Percentiles rank a stretch among this genome's conserved stretches.
These are phyloP conservation scores for Microcyclospora pomicola DNA, from an alignment of 2,329 filamentous ascomycete species.

Conservation along the genomic window DNA sequence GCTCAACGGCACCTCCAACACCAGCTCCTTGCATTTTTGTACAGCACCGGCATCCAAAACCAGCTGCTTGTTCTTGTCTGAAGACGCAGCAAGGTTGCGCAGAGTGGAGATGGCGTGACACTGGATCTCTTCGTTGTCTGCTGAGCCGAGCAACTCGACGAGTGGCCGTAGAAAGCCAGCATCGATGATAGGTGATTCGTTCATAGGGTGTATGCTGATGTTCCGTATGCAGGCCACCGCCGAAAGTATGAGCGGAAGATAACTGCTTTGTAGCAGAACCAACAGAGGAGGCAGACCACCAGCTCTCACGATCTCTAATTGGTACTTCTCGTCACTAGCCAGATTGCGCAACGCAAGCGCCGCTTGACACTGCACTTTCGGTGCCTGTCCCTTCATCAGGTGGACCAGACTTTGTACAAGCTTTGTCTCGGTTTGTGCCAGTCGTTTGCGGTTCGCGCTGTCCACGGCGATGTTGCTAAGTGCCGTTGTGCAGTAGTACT, in stretches of 20 bases:
- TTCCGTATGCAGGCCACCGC: conserved; percentile 97
- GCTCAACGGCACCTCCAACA: conserved; percentile 80
- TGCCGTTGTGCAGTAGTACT: conserved; percentile 98
- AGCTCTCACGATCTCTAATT: conserved; percentile 88
- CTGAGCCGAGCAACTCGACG: conserved; percentile 85
- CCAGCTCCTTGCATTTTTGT: conserved; percentile 95
- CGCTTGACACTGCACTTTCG: conserved; percentile 96
- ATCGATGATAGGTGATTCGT: conserved; percentile 97
- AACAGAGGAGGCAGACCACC: conserved; percentile 75
- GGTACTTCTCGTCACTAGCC: conserved; percentile 96
- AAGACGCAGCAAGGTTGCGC: conserved; percentile 88
- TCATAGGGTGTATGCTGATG: conserved; percentile 94
- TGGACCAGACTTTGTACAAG: conserved; percentile 89
- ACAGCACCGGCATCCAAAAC: conserved; percentile 92
- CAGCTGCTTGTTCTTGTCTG: conserved; percentile 94
- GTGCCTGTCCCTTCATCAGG: conserved; percentile 92
- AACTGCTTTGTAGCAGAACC: conserved; percentile 83
- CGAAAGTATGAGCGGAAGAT: conserved; percentile 87
- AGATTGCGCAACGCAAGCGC: conserved; percentile 87
- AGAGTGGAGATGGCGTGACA: conserved; percentile 97
- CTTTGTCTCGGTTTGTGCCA: conserved; percentile 80
- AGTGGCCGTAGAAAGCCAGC: conserved; percentile 88
- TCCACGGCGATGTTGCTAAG: conserved; percentile 98
- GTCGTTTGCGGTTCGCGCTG: conserved; percentile 73
- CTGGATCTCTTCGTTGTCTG: conserved; percentile 96